A percentile compares a stretch with the other conserved stretches of the same genome.
These are phyloP conservation scores for Phyllostachys edulis DNA, from an alignment of 176 grass and related monocot genomes.

Conservation along the genomic window DNA sequence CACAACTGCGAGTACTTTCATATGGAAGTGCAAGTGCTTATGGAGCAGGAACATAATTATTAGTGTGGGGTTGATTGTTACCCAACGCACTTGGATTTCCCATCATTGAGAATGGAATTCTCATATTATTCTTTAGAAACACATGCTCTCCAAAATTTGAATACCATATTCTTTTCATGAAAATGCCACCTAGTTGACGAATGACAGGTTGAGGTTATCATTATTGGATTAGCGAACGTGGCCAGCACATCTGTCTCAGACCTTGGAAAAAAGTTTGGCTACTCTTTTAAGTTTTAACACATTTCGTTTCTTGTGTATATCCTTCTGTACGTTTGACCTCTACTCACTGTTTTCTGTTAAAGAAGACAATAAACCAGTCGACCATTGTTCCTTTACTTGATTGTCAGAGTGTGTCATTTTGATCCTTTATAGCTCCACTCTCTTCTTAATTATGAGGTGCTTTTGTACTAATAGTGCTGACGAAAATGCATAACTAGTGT, in stretches of 20 bases:
- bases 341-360: no score
- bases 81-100: neutral
- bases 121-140: neutral
- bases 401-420: no score
- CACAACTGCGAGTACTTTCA: neutral
- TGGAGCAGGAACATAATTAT: conserved; percentile 20
- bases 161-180: neutral
- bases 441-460: neutral
- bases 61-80: neutral
- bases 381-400: neutral
- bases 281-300: neutral
- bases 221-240: conserved; percentile 34
- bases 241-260: conserved; percentile 20
- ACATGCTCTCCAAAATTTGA: neutral
- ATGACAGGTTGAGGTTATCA: neutral
- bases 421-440: neutral
- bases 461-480: neutral
- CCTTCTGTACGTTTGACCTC: neutral
- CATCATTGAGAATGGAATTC: neutral
- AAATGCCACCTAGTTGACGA: conserved; percentile 16
- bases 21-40: neutral
- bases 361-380: no score
- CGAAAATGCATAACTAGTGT: neutral
- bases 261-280: neutral
- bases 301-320: neutral